Base-by-base conservation (phyloP, 2,329 filamentous ascomycete species). In the Lizonia empirigonia region DNA sequence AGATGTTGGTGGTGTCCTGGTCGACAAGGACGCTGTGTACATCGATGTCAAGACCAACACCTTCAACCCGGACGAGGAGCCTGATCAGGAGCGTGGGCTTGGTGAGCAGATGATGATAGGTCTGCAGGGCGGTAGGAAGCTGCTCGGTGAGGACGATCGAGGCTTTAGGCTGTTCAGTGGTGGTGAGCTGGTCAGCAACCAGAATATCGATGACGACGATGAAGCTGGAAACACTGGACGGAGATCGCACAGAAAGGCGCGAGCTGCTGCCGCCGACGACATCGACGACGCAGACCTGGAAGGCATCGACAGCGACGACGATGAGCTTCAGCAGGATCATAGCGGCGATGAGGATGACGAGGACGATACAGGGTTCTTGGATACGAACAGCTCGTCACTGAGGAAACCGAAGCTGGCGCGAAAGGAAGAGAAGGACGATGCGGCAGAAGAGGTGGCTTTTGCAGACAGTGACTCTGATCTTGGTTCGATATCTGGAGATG, bases 401-500 rank as follows among this genome's bases (percentile, higher is more conserved):
- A 69, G 75, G 35, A 67, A 68, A 35, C 55, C 58, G 10, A 62
- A 60, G 36, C 56, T 68, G 38, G 59, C 53, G 20, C 63, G 67
- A 22, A 68, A 64, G 60, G 65, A 71, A 22, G 62, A 65, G 20
- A 68, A 70, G 34, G 67, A 61, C 10, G 51, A 64, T 40, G 41
- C 54, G 7, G 55, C 85, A 19, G 89, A 85, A 23, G 90, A 96
- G 46, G 65, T 97, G 50, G 90, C 86, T 1, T 99, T 97, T 77
- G 94, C 94, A 12, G 94, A 99, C 67, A 96, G 91, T 67, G 95
- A 99, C 72, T 99, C 94, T 0, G 95, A 99, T 70, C 81, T 99
- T 4, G 94, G 94, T 6, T 96, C 93, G 3, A 75, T 97, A 57
- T 96, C 90, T 7, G 80, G 77, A 7, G 82, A 84, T 7, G 82